Percentiles rank a stretch among this genome's conserved stretches.
phyloP scores from a whole-genome alignment of 192 early-diverging fungal species.

The Paraglomus brasilianum region DNA sequence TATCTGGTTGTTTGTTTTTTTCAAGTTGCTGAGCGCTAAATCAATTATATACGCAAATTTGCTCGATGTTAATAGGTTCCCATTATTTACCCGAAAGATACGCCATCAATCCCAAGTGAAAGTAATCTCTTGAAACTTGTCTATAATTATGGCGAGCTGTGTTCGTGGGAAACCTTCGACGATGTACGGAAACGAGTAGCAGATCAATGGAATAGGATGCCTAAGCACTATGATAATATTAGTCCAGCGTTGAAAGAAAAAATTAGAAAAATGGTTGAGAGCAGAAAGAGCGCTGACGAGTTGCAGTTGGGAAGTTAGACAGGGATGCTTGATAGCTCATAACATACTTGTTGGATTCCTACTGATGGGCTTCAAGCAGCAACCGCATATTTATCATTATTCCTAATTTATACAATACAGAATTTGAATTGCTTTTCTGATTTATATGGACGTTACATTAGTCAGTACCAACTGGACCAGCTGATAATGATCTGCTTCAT shows the following conservation, averaged over 20 bases:
- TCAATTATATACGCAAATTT: not conserved
- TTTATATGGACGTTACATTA: too few species aligned
- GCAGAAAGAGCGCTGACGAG: not conserved
- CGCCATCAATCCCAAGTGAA: constrained; percentile 30
- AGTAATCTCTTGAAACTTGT: constrained; percentile 56
- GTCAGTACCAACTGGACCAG: too few species aligned
- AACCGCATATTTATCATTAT: too few species aligned
- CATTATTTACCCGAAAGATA: constrained; percentile 42
- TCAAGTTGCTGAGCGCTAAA: too few species aligned
- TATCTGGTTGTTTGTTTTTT: not conserved
- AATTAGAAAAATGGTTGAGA: constrained; percentile 30
- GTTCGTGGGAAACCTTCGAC: constrained; percentile 62
- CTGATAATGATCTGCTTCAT: too few species aligned
- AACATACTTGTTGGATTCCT: too few species aligned
- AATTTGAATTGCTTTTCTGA: too few species aligned
- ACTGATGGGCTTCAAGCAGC: too few species aligned
- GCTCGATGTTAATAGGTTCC: constrained; percentile 37
- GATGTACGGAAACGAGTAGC: constrained; percentile 54
- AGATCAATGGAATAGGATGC: constrained; percentile 56
- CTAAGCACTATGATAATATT: constrained; percentile 43
- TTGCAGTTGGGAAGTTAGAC: too few species aligned
- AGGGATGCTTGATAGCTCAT: too few species aligned
- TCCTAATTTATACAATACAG: too few species aligned
- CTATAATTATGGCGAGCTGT: constrained; percentile 62
- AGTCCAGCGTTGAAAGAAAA: constrained; percentile 36